A percentile compares a stretch with the other conserved stretches of the same genome.
These are phyloP conservation scores for Russula olivacea DNA, from an alignment of 768 basidiomycete genomes.

Conservation along the genomic window DNA sequence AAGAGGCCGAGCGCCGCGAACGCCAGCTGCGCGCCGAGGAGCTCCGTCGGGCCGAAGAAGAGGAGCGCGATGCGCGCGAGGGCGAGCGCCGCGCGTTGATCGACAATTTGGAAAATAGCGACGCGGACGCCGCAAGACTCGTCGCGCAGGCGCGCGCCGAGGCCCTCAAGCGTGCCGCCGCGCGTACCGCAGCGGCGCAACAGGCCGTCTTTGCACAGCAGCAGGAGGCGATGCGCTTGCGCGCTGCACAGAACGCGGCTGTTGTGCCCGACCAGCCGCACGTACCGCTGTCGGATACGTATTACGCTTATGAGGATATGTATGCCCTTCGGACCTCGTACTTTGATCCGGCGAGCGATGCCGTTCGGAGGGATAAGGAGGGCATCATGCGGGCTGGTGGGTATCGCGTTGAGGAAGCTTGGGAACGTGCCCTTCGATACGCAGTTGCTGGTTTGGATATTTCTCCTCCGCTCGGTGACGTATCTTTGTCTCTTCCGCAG, in stretches of 20 bases:
- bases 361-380: constrained; percentile 67
- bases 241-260: constrained; percentile 56
- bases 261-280: constrained; percentile 77
- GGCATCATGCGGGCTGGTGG: constrained; percentile 81
- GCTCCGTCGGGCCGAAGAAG: constrained; percentile 60
- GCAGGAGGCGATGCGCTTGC: constrained; percentile 41
- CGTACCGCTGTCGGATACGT: constrained; percentile 69
- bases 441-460: constrained; percentile 67
- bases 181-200: constrained; percentile 40
- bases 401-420: constrained; percentile 75
- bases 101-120: constrained; percentile 73
- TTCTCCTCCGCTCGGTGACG: neutral
- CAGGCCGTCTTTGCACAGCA: constrained; percentile 9
- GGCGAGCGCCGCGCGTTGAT: constrained; percentile 69
- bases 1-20: constrained; percentile 70
- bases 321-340: constrained; percentile 54
- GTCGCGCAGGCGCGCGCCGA: constrained; percentile 64
- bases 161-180: constrained; percentile 54
- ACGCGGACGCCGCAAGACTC: constrained; percentile 61
- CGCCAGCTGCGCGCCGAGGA: constrained; percentile 64
- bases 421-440: constrained; percentile 72
- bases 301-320: constrained; percentile 68
- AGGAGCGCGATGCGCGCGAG: constrained; percentile 71
- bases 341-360: constrained; percentile 68
- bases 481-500: constrained; percentile 38